These are phyloP conservation scores for Phellinidium pouzarii DNA, from an alignment of 1,284 basidiomycete genomes.

Conservation along the genomic window DNA sequence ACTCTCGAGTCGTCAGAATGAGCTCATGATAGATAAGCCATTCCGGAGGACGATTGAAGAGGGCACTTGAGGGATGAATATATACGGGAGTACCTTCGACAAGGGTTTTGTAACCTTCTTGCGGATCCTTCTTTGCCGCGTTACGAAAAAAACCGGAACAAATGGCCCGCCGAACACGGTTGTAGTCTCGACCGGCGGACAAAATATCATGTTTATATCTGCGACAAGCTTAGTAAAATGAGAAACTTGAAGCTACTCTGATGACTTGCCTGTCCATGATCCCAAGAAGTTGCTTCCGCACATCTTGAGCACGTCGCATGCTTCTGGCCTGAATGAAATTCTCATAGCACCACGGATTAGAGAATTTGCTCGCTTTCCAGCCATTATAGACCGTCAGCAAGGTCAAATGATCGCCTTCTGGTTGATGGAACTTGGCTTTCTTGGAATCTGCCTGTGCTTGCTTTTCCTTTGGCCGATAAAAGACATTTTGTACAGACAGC, in stretches of 20 bases:
- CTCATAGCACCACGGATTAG: constrained; percentile 94
- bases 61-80: constrained; percentile 93
- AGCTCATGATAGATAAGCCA: constrained; percentile 77
- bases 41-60: constrained; percentile 90
- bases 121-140: constrained; percentile 92
- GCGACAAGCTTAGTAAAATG: constrained; percentile 14
- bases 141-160: constrained; percentile 96
- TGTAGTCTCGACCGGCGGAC: constrained; percentile 89
- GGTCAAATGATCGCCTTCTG: constrained; percentile 96
- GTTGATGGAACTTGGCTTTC: constrained; percentile 97
- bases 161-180: constrained; percentile 90
- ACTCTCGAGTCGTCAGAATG: constrained; percentile 76
- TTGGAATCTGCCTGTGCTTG: constrained; percentile 98
- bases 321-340: constrained; percentile 98
- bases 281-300: constrained; percentile 92
- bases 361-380: constrained; percentile 94
- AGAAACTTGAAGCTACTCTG: background rate
- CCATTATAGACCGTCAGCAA: constrained; percentile 96
- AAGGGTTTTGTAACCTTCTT: constrained; percentile 96
- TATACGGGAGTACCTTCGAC: constrained; percentile 98
- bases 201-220: constrained; percentile 95
- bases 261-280: constrained; percentile 90
- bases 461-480: constrained; percentile 98
- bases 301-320: constrained; percentile 96
- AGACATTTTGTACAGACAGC: constrained; percentile 94